Base-by-base conservation (phyloP, 495 filamentous ascomycete genomes). In the Penicillium pulvis region DNA sequence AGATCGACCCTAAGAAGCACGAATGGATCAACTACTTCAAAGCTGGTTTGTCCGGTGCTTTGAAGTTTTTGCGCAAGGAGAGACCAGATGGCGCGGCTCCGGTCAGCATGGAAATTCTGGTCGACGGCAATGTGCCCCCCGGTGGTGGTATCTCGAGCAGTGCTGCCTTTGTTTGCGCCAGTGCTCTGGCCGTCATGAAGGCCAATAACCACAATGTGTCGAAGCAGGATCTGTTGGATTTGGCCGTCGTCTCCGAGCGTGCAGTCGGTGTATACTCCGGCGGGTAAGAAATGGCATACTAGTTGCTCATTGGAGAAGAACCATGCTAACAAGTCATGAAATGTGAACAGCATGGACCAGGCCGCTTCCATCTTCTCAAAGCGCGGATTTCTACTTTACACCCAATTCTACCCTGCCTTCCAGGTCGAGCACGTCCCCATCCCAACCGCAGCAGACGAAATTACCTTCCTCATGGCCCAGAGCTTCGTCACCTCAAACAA, bases 1-100 rank as follows among this genome's bases (percentile, higher is more conserved):
- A 93, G 58, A 92, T 96, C 71, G 90, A 96, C 71, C 81, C 87
- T 44, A 89, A 85, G 61, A 79, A 87, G 61, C 90, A 93, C 60
- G 92, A 97, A 73, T 98, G 95, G 95, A 88, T 92, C 47, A 98
- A 97, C 68, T 98, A 98, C 81, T 97, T 98, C 84, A 96, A 92
- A 75, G 88, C 91, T 20, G 95, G 94, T 0, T 80, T 97, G 44
- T 78, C 84, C 4, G 94, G 92, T 17, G 93, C 93, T 6, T 66
- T 95, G 33, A 85, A 91, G 68, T 78, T 96, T 51, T 75, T 98
- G 64, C 83, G 83, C 61, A 85, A 89, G 78, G 86, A 87, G 64
- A 77, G 82, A 33, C 55, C 71, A 2, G 74, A 79, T 51, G 66
- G 64, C 52, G 85, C 90, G 49, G 77, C 79, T 17, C 88, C 90